Base-by-base conservation (phyloP, 2,329 filamentous ascomycete genomes). In the Cyphellophora attinorum region DNA sequence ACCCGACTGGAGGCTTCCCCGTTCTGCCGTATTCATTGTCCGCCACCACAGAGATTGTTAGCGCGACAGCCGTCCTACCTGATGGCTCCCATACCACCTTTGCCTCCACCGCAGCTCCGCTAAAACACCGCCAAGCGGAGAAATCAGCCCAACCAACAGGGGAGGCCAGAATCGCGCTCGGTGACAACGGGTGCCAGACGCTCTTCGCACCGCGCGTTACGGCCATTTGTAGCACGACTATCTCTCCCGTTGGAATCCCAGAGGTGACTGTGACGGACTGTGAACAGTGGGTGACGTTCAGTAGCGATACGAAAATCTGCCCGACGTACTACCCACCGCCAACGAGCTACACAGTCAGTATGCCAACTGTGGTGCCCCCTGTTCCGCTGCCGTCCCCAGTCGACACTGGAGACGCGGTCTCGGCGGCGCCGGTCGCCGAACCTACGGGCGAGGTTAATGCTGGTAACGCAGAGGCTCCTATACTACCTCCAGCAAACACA, bases 211-310 rank as follows among this genome's bases (percentile, higher is more conserved):
- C 38, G 3, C 31, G 36, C 11, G 45, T 41, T 3, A 47, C 43
- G 4, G 21, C 44, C 4, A 19, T 33, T 19, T 50, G 45, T 27
- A 31, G 27, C 15, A 48, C 45, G 3, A 41, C 39, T 10, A 18
- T 49, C 19, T 28, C 37, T 11, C 36, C 30, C 8, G 29, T 30
- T 5, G 43, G 45, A 3, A 33, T 41, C 27, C 23, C 46, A 2
- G 41, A 45, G 11, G 41, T 47, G 8, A 29, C 38, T 3, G 25
- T 48, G 6, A 45, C 45, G 2, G 47, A 47, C 12, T 48, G 47
- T 19, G 34, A 42, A 19, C 41, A 48, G 19, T 42, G 32, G 29
- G 30, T 50, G 5, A 50, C 47, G 3, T 50, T 50, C 30, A 44
- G 38, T 10, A 47, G 40, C 15, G 34, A 45, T 18, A 39, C 42